Evolutionary conservation across 2,329 filamentous ascomycete species (phyloP).

Genomic region (Capronia coronata): DNA sequence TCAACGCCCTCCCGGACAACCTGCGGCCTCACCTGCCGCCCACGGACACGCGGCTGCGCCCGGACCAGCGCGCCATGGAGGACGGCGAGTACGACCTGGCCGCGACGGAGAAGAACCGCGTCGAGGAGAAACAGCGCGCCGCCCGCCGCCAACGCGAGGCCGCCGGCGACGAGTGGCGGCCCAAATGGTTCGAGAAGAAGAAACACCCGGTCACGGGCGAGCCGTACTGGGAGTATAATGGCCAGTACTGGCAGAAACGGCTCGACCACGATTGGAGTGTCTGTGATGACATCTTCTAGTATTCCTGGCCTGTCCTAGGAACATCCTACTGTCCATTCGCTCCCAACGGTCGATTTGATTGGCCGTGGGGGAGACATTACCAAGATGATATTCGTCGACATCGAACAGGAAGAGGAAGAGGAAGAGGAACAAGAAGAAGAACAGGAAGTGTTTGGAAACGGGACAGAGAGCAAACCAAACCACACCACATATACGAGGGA

Average conservation of each 20-base stretch:
- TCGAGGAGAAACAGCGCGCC: slow-evolving; percentile 85
- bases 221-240: slow-evolving; percentile 82
- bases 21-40: slow-evolving; percentile 72
- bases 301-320: too few relatives aligned
- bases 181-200: slow-evolving; percentile 75
- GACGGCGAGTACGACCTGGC: slow-evolving; percentile 95
- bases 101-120: slow-evolving; percentile 84
- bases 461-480: too few relatives aligned
- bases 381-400: too few relatives aligned
- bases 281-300: slow-evolving; percentile 69
- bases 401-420: too few relatives aligned
- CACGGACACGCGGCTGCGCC: slow-evolving; percentile 85
- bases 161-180: slow-evolving; percentile 70
- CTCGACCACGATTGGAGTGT: slow-evolving; percentile 59
- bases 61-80: slow-evolving; percentile 97
- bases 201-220: slow-evolving; percentile 76
- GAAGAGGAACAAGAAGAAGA: too few relatives aligned
- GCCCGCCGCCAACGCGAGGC: slow-evolving; percentile 67
- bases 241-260: slow-evolving; percentile 74
- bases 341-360: too few relatives aligned
- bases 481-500: too few relatives aligned
- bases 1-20: slow-evolving; percentile 87
- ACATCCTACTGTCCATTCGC: too few relatives aligned
- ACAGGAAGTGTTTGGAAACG: too few relatives aligned
- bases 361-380: too few relatives aligned